Percentiles rank a stretch among this genome's conserved stretches.
phyloP scores from a whole-genome alignment of 768 basidiomycete genomes.

The Cubamyces sp. region DNA sequence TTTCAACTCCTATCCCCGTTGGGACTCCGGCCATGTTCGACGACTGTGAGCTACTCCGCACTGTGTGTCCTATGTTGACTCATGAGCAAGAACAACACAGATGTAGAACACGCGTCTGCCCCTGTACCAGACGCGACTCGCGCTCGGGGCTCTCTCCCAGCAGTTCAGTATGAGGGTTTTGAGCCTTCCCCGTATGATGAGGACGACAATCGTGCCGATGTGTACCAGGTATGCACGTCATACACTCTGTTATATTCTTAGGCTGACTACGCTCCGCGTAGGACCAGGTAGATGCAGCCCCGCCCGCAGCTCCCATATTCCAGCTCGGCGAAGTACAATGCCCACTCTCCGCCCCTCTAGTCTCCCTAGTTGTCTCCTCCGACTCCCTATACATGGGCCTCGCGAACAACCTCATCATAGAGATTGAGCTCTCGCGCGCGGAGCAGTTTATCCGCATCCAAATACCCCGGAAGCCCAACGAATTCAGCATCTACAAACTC shows the following conservation, averaged over 20 bases:
- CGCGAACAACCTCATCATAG: constrained; percentile 72
- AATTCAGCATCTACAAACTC: constrained; percentile 78
- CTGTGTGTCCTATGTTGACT: background rate
- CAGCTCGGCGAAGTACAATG: constrained; percentile 90
- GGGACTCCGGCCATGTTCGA: constrained; percentile 9
- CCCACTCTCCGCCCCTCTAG: constrained; percentile 80
- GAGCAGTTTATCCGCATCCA: constrained; percentile 85
- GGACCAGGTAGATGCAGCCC: constrained; percentile 33
- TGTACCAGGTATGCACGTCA: constrained; percentile 30
- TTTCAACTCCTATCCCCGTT: too few species aligned
- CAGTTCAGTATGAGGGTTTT: constrained; percentile 86
- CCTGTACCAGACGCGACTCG: constrained; percentile 45
- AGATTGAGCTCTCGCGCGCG: constrained; percentile 88
- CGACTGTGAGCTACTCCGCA: background rate
- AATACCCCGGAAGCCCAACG: constrained; percentile 73
- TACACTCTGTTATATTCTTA: constrained; percentile 13
- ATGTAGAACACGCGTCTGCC: constrained; percentile 81
- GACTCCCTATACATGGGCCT: constrained; percentile 88
- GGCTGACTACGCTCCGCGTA: background rate
- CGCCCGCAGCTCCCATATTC: constrained; percentile 63
- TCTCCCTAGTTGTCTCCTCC: constrained; percentile 82
- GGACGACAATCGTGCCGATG: constrained; percentile 52
- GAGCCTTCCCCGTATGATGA: constrained; percentile 69
- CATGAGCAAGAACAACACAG: constrained; percentile 44
- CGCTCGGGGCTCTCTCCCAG: constrained; percentile 48